Evolutionary conservation across 495 filamentous ascomycete genomes (phyloP).

Genomic region (Aspergillus nanangensis): DNA sequence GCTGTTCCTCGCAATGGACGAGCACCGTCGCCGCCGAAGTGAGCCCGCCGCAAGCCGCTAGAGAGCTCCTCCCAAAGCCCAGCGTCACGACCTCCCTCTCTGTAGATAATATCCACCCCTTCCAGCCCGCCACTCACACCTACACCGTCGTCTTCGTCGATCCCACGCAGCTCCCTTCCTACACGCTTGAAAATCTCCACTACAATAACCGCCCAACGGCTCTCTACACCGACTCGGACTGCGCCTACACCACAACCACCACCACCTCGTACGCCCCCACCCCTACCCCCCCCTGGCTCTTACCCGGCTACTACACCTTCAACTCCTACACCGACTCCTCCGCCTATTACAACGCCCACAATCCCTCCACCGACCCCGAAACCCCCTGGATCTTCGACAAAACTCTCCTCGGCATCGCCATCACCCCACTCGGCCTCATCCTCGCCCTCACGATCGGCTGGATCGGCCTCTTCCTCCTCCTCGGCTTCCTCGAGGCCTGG

Average conservation of each 20-base stretch:
- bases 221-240: slow-evolving; percentile 13
- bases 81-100: slow-evolving; percentile 25
- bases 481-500: slow-evolving; percentile 46
- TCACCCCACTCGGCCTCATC: slow-evolving; percentile 26
- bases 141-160: slow-evolving; percentile 28
- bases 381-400: too few relatives aligned
- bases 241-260: slow-evolving; percentile 3
- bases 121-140: slow-evolving; percentile 23
- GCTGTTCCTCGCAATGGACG: slow-evolving; percentile 29
- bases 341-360: too few relatives aligned
- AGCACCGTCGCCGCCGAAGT: slow-evolving; percentile 18
- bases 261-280: neutral
- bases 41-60: slow-evolving; percentile 11
- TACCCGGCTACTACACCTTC: slow-evolving; percentile 12
- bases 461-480: slow-evolving; percentile 38
- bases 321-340: slow-evolving; percentile 7
- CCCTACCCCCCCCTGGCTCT: too few relatives aligned
- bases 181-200: slow-evolving; percentile 19
- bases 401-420: slow-evolving; percentile 24
- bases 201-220: slow-evolving; percentile 14
- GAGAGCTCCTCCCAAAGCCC: slow-evolving; percentile 16
- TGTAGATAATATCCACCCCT: slow-evolving; percentile 19
- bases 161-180: slow-evolving; percentile 24
- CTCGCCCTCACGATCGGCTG: slow-evolving; percentile 36
- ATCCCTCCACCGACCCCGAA: too few relatives aligned